phyloP scores from a whole-genome alignment of 2,329 filamentous ascomycete genomes.

The Fusarium ramigenum region DNA sequence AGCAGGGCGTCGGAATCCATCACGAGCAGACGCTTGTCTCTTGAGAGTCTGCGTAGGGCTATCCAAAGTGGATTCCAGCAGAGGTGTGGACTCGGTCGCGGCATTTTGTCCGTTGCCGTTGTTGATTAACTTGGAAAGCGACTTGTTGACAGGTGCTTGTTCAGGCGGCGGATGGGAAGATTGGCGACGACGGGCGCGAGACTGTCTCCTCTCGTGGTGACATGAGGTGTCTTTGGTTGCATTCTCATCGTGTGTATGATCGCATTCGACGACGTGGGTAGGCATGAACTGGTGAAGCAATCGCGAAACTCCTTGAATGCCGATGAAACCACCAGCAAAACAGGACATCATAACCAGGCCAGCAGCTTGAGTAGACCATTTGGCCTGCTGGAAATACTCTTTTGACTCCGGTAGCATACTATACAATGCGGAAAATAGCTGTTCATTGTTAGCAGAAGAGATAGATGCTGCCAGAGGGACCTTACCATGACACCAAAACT shows the following conservation, averaged over 20 bases:
- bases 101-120: constrained; percentile 36
- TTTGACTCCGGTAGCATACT: constrained; percentile 92
- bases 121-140: constrained; percentile 28
- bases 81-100: constrained; percentile 59
- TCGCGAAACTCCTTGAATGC: constrained; percentile 78
- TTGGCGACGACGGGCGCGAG: constrained; percentile 47
- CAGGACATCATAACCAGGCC: constrained; percentile 74
- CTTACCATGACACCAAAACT: constrained; percentile 95
- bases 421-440: constrained; percentile 93
- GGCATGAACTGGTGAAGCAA: constrained; percentile 78
- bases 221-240: constrained; percentile 43
- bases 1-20: constrained; percentile 43
- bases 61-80: constrained; percentile 51
- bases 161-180: constrained; percentile 41
- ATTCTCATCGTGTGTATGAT: constrained; percentile 74
- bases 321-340: constrained; percentile 77
- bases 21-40: constrained; percentile 45
- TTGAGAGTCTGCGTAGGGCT: constrained; percentile 40
- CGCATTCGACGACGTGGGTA: constrained; percentile 82
- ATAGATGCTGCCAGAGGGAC: not conserved
- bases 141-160: constrained; percentile 28
- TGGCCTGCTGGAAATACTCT: constrained; percentile 76
- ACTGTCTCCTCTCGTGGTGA: constrained; percentile 41
- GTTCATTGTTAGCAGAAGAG: constrained; percentile 16
- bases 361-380: constrained; percentile 72